Percentiles rank a stretch among this genome's conserved stretches.
These are phyloP conservation scores for Thamnidium elegans DNA, from an alignment of 192 early-diverging fungal genomes.

Conservation along the genomic window DNA sequence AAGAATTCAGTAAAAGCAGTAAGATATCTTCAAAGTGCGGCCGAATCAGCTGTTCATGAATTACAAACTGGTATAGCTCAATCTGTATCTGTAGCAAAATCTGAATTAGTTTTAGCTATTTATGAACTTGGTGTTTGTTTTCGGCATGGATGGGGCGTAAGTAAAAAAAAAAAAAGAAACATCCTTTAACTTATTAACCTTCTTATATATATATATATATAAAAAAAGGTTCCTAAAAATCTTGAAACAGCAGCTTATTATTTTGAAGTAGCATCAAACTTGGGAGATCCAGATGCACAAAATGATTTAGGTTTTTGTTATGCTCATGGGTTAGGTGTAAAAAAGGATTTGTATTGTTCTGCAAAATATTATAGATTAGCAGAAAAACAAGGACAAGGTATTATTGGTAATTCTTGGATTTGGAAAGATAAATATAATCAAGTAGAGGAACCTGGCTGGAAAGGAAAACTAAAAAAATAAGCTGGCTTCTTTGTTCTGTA, in stretches of 20 bases:
- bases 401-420: constrained; percentile 82
- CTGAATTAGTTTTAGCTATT: constrained; percentile 71
- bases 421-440: constrained; percentile 74
- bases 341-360: constrained; percentile 66
- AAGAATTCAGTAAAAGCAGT: constrained; percentile 63
- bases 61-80: constrained; percentile 51
- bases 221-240: constrained; percentile 48
- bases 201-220: too few relatives aligned
- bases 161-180: not conserved
- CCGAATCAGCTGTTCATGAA: constrained; percentile 60
- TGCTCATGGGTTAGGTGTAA: constrained; percentile 71
- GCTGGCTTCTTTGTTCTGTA: too few relatives aligned
- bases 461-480: too few relatives aligned
- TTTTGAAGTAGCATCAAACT: constrained; percentile 76
- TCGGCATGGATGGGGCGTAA: constrained; percentile 77
- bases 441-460: too few relatives aligned
- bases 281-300: constrained; percentile 80
- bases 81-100: constrained; percentile 50
- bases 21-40: constrained; percentile 68
- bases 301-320: constrained; percentile 74
- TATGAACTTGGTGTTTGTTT: constrained; percentile 79
- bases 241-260: constrained; percentile 72
- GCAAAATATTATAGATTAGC: constrained; percentile 77
- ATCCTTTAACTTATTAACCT: too few relatives aligned
- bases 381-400: constrained; percentile 59